These are phyloP conservation scores for Didymosphaeria variabile DNA, from an alignment of 2,329 filamentous ascomycete species.

Conservation along the genomic window DNA sequence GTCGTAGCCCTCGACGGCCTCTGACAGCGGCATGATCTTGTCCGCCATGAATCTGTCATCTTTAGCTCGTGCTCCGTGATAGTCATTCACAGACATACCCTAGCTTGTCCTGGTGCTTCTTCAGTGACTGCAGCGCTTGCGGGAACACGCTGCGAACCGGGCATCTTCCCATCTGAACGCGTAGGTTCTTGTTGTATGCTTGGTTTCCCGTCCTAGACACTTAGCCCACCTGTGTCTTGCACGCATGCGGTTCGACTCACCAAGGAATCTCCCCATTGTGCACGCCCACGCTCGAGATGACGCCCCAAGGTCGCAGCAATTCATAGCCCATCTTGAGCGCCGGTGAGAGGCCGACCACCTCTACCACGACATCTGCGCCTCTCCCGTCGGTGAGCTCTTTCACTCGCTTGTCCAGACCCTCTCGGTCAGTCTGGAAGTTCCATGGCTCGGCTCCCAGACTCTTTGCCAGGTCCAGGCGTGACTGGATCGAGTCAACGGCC, in stretches of 20 bases:
- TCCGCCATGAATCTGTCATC: slow-evolving; percentile 59
- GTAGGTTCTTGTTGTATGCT: slow-evolving; percentile 61
- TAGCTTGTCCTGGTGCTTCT: slow-evolving; percentile 60
- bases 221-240: slow-evolving; percentile 2
- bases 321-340: slow-evolving; percentile 60
- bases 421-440: slow-evolving; percentile 75
- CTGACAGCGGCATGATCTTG: slow-evolving; percentile 60
- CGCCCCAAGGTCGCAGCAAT: slow-evolving; percentile 59
- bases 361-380: slow-evolving; percentile 83
- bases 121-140: slow-evolving; percentile 55
- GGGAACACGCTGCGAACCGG: slow-evolving; percentile 61
- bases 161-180: slow-evolving; percentile 60
- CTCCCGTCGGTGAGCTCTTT: slow-evolving; percentile 79
- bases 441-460: slow-evolving; percentile 81
- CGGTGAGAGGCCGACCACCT: slow-evolving; percentile 59
- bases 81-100: slow-evolving; percentile 42
- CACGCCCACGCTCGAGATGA: slow-evolving; percentile 59
- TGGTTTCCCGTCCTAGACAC: slow-evolving; percentile 28
- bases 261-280: slow-evolving; percentile 60
- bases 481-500: slow-evolving; percentile 80
- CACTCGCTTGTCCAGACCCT: slow-evolving; percentile 73
- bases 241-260: slow-evolving; percentile 48
- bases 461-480: slow-evolving; percentile 76
- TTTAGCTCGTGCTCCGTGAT: slow-evolving; percentile 8
- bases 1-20: slow-evolving; percentile 62